Evolutionary conservation across 768 basidiomycete genomes (phyloP).

Genomic region (Termitomyces sp.): DNA sequence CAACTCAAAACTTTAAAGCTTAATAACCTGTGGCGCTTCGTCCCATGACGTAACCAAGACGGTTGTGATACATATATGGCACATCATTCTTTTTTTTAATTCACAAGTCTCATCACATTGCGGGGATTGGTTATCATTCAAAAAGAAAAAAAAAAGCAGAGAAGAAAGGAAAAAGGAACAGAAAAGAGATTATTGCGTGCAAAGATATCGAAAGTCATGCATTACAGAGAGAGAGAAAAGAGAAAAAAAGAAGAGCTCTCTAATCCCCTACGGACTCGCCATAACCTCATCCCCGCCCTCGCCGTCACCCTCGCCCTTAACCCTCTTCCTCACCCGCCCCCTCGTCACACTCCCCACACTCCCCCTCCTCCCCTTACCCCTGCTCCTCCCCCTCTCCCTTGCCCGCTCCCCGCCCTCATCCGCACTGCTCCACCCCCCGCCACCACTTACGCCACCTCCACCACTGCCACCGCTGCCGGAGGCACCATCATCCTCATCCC

Average conservation of each 20-base stretch:
- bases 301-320: not conserved
- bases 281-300: constrained; percentile 6
- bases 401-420: constrained; percentile 22
- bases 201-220: not conserved
- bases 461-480: too few species aligned
- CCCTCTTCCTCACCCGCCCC: constrained; percentile 1
- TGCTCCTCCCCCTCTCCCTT: constrained; percentile 18
- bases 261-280: constrained; percentile 1
- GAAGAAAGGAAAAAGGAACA: too few species aligned
- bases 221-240: not conserved
- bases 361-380: not conserved
- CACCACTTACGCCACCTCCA: too few species aligned
- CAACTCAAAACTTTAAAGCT: too few species aligned
- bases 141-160: too few species aligned
- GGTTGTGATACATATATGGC: too few species aligned
- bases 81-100: too few species aligned
- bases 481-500: constrained; percentile 7
- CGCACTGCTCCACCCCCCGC: constrained; percentile 19
- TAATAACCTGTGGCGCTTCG: too few species aligned
- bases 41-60: too few species aligned
- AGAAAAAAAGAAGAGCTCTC: not conserved
- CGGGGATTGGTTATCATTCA: too few species aligned
- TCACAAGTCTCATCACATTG: too few species aligned
- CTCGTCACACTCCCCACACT: constrained; percentile 1
- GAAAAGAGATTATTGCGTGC: not conserved